Percentiles rank a stretch among this genome's conserved stretches.
These are phyloP conservation scores for Magnusiomyces tetraspermus DNA, from an alignment of 1,139 yeast genomes.

Conservation along the genomic window DNA sequence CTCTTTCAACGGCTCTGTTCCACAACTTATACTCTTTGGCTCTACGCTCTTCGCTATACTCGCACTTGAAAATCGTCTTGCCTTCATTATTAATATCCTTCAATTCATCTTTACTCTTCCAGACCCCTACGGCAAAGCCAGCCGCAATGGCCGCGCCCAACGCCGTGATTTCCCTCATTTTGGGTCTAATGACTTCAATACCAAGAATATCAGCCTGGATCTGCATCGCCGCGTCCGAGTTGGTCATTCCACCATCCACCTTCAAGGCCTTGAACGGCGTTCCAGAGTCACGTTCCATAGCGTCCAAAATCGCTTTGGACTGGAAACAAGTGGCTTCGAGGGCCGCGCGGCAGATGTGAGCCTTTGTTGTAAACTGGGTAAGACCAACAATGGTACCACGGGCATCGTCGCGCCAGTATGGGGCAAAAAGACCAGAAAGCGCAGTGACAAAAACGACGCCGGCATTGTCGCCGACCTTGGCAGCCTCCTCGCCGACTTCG, in stretches of 20 bases:
- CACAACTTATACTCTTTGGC: constrained; percentile 62
- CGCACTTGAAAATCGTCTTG: constrained; percentile 46
- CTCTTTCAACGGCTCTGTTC: constrained; percentile 73
- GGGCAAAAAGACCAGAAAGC: constrained; percentile 87
- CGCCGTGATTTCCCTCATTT: constrained; percentile 86
- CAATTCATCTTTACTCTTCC: constrained; percentile 69
- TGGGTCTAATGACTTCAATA: constrained; percentile 72
- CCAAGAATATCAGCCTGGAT: constrained; percentile 89
- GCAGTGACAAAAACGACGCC: constrained; percentile 96
- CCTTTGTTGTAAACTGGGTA: constrained; percentile 78
- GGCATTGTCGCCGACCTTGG: constrained; percentile 70
- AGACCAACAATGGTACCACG: constrained; percentile 90
- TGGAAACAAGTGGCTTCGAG: constrained; percentile 93
- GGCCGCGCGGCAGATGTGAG: constrained; percentile 90
- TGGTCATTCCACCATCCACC: constrained; percentile 95
- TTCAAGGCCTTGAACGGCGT: constrained; percentile 41
- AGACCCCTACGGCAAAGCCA: constrained; percentile 68
- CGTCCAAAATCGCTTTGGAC: constrained; percentile 80
- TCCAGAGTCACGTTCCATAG: constrained; percentile 82
- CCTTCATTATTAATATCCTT: constrained; percentile 32
- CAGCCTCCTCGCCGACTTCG: constrained; percentile 86
- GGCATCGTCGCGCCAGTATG: constrained; percentile 92
- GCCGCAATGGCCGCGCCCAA: constrained; percentile 96
- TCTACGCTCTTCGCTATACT: constrained; percentile 51
- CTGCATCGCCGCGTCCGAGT: constrained; percentile 86